Conservation (phyloP, 768 basidiomycete genomes). For the Trametes cubensis region DNA sequence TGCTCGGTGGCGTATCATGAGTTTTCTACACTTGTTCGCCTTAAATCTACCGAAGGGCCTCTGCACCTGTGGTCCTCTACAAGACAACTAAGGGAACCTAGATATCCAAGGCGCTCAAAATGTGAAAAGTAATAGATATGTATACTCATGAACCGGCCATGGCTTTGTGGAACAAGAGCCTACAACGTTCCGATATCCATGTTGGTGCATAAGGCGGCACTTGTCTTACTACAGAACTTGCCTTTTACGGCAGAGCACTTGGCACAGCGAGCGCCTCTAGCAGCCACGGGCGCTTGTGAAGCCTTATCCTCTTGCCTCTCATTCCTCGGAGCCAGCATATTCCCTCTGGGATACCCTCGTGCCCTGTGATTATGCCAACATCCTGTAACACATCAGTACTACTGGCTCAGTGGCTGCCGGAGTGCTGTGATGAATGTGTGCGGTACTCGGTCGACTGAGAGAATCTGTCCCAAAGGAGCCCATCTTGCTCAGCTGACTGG, state of each 20-base stretch:
- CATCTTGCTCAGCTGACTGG: conserved; percentile 13
- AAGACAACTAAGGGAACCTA: too few species aligned
- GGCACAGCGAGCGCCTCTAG: background rate
- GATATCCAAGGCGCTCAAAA: too few species aligned
- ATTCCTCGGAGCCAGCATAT: too few species aligned
- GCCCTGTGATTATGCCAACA: background rate
- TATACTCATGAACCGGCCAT: too few species aligned
- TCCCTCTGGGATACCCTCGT: background rate
- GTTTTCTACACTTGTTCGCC: too few species aligned
- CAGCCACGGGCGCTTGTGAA: background rate
- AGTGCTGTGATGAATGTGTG: background rate
- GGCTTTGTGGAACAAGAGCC: too few species aligned
- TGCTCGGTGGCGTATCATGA: too few species aligned
- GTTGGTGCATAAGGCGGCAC: too few species aligned
- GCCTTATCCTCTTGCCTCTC: background rate
- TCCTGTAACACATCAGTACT: background rate
- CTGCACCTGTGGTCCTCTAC: too few species aligned
- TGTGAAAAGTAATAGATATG: too few species aligned
- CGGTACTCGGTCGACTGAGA: conserved; percentile 3
- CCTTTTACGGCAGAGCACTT: conserved; percentile 3
- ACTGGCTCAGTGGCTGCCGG: background rate
- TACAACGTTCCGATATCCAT: too few species aligned
- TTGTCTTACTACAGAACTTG: conserved; percentile 8
- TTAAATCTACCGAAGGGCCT: too few species aligned
- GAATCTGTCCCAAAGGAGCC: conserved; percentile 2